phyloP scores from a whole-genome alignment of 1,139 yeast species.

The Yamadazyma friedrichii region DNA sequence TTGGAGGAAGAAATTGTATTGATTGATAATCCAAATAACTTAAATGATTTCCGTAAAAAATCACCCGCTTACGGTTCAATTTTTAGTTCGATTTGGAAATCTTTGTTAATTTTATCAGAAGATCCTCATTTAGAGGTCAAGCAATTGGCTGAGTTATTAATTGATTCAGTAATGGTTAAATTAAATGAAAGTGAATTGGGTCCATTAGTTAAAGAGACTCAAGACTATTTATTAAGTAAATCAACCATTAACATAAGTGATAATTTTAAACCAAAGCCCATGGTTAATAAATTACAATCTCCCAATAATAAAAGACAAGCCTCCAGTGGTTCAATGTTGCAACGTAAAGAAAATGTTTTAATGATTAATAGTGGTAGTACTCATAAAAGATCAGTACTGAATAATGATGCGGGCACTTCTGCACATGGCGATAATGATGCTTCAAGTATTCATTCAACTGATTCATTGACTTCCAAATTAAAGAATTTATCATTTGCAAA shows the following conservation, averaged over 20 bases:
- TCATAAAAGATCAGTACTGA: conserved; percentile 34
- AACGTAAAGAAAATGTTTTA: conserved; percentile 28
- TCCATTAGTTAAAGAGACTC: conserved; percentile 62
- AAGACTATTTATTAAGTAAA: conserved; percentile 57
- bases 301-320: conserved; percentile 27
- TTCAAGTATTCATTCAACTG: conserved; percentile 26
- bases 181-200: conserved; percentile 69
- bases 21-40: conserved; percentile 57
- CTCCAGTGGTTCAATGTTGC: conserved; percentile 32
- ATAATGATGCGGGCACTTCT: conserved; percentile 17
- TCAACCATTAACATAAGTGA: conserved; percentile 42
- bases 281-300: conserved; percentile 24
- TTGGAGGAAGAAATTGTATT: conserved; percentile 76
- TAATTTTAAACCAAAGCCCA: conserved; percentile 37
- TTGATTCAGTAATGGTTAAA: conserved; percentile 69
- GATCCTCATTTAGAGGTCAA: conserved; percentile 89
- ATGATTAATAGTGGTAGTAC: conserved; percentile 33
- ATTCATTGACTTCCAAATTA: conserved; percentile 38
- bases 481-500: conserved; percentile 41
- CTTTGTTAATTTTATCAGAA: conserved; percentile 73
- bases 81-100: conserved; percentile 87
- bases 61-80: conserved; percentile 84
- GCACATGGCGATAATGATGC: conserved; percentile 10
- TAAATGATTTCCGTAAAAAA: conserved; percentile 58
- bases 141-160: conserved; percentile 67